Base-by-base conservation (phyloP, 1,139 yeast genomes). In the Debaryomyces fabryi region DNA sequence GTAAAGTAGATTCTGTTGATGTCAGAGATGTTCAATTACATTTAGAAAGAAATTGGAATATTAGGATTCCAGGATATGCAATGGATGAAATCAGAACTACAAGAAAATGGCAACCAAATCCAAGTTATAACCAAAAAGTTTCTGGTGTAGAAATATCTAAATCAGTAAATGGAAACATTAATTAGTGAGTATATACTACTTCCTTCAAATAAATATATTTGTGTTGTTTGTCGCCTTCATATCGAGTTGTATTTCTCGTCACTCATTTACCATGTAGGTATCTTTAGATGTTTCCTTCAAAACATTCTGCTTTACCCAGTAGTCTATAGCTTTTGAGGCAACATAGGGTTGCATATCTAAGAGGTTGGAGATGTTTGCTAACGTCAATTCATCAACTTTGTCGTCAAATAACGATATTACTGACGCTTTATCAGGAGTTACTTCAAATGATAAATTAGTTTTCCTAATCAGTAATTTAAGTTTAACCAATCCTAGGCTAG, bases 11-110 rank as follows among this genome's bases (percentile, higher is more conserved):
- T 53, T 81, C 85, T 44, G 74, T 93, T 38, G 98, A 93, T 59
- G 89, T 88, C 16, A 84, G 86, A 59, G 99, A 93, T 65, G 82
- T 95, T 45, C 99, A 93, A 68, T 71, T 93, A 49, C 97, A 93
- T 65, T 74, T 93, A 58, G 99, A 95, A 61, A 82, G 92, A 57
- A 93, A 92, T 64, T 93, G 98, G 98, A 92, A 92, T 64, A 89
- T 93, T 52, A 81, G 96, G 57, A 82, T 93, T 25, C 98, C 99
- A 0, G 99, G 99, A 1, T 90, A 85, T 66, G 82, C 96, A 15
- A 82, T 90, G 57, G 99, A 93, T 67, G 98, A 92, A 61, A 86
- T 92, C 42, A 79, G 96, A 58, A 83, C 89, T 53, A 86, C 90
- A 21, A 77, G 96, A 57, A 87, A 88, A 64, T 85, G 91, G 81